Base-by-base conservation (phyloP, 2,329 filamentous ascomycete species). In the Botrytis fragariae region DNA sequence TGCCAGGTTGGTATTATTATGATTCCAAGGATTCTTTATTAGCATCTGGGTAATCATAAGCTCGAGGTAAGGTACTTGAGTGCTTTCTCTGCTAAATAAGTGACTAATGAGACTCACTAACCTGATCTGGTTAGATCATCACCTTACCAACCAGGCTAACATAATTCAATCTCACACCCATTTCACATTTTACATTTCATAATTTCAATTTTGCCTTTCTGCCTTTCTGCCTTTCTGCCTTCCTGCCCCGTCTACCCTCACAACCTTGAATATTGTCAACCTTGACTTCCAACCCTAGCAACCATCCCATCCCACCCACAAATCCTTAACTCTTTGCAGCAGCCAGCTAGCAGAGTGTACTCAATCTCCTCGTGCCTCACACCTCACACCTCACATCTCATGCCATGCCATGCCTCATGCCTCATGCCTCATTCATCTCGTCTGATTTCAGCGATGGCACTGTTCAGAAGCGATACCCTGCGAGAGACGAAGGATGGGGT, bases 391-490 rank as follows among this genome's bases (percentile, higher is more conserved):
- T 54, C 25, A n/a, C n/a, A n/a, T n/a, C n/a, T n/a, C n/a, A n/a
- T n/a, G n/a, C n/a, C n/a, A 16, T 51, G 48, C 12, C 44, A 48
- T 22, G 44, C 44, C 18, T 45, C 42, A 44, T 44, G 44, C 45
- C 20, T 48, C 48, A n/a, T 54, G 51, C 51, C 51, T 57, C 51
- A 18, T 59, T 32, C 57, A 64, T 54, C 59, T 71, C n/a, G 35
- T 65, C 39, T 29, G n/a, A 8, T 18, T 35, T n/a, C 35, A 67
- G 16, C 60, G 39, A 72, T 65, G 70, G 62, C 71, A 72, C 71
- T 64, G 71, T 72, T 45, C 71, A 60, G 59, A 51, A 42, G 22
- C 29, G 12, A 67, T 48, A 44, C 61, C 61, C 51, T 72, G 39
- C 62, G 29, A 60, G 32, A 57, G 29, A 42, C 37, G 62, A 42